Evolutionary conservation across 1,284 basidiomycete species (phyloP).

Genomic region (Leccinum angustisporum): DNA sequence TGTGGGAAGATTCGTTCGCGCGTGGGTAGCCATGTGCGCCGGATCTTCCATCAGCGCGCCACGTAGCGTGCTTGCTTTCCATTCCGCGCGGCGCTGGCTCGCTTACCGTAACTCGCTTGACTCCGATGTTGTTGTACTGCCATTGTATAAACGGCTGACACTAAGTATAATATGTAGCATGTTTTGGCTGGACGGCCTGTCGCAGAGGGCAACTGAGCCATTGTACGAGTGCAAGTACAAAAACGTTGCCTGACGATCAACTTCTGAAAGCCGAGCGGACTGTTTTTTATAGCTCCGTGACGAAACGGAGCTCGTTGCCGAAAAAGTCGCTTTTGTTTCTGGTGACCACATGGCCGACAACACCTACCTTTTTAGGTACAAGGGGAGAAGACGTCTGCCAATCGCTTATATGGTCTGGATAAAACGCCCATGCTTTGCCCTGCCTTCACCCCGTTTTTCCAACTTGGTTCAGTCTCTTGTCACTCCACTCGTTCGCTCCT

Average conservation of each 20-base stretch:
- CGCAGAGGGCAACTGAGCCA: constrained; percentile 17
- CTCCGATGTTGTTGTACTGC: constrained; percentile 6
- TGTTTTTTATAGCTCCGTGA: constrained; percentile 8
- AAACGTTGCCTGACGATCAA: constrained; percentile 2
- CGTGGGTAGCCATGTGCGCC: constrained; percentile 31
- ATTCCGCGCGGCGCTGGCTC: constrained; percentile 16
- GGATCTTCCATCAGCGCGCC: constrained; percentile 22
- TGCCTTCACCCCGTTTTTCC: constrained; percentile 3
- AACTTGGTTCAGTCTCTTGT: constrained; percentile 4
- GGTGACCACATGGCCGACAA: constrained; percentile 22
- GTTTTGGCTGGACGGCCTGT: neutral
- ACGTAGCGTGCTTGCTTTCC: neutral
- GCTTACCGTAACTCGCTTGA: constrained; percentile 10
- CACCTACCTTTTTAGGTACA: constrained; percentile 33
- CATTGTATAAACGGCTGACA: neutral
- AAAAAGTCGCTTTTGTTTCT: constrained; percentile 28
- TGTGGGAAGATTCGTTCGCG: constrained; percentile 19
- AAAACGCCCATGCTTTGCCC: constrained; percentile 19
- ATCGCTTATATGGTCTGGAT: constrained; percentile 7
- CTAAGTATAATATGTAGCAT: neutral
- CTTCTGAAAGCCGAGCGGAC: neutral
- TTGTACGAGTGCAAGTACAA: constrained; percentile 1
- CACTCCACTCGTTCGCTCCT: neutral
- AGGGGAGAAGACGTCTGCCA: constrained; percentile 14
- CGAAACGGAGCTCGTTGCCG: neutral